Evolutionary conservation across 2,329 filamentous ascomycete species (phyloP), one percentile per base, ranked within the genome.

Genomic region (Aureobasidium sp.): DNA sequence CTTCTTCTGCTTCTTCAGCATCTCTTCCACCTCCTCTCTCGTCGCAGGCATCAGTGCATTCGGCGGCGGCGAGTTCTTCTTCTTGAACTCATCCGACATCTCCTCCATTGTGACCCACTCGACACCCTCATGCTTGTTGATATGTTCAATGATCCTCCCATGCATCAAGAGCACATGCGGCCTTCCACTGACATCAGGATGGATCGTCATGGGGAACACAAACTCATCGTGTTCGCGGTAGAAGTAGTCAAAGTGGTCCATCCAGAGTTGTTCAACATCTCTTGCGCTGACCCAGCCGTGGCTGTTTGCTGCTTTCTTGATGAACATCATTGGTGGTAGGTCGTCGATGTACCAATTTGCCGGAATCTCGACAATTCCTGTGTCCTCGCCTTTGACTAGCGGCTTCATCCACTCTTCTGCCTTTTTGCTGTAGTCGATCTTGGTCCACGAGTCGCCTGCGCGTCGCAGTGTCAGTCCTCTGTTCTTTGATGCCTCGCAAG

Each of bases 221-320:
- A 90, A 90, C 67, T 89, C 85, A 68, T 90, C 87, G 65, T 88
- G 87, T 71, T 90, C 86, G 36, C 86, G 78, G 71, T 90, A 90
- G 68, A 87, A 90, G 73, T 90, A 90, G 67, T 86, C 82, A 58
- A 87, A 87, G 65, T 87, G 84, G 62, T 87, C 83, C 71, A 79
- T 77, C 84, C 84, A 87, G 37, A 86, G 80, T 27, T 84, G 81
- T 66, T 87, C 84, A 0, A 87, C 79, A 62, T 85, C 84, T 20
- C 81, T 74, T 0, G 80, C 75, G 23, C 67, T 69, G 0, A 78
- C 76, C 74, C 74, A 87, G 3, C 86, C 85, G 66, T 87, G 85
- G 15, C 78, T 82, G 66, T 87, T 87, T 1, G 84, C 74, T 1
- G 80, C 77, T 5, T 79, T 81, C 72, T 88, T 88, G 68, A 87